Base-by-base conservation (phyloP, 768 basidiomycete genomes). In the Auriscalpium microsporum region DNA sequence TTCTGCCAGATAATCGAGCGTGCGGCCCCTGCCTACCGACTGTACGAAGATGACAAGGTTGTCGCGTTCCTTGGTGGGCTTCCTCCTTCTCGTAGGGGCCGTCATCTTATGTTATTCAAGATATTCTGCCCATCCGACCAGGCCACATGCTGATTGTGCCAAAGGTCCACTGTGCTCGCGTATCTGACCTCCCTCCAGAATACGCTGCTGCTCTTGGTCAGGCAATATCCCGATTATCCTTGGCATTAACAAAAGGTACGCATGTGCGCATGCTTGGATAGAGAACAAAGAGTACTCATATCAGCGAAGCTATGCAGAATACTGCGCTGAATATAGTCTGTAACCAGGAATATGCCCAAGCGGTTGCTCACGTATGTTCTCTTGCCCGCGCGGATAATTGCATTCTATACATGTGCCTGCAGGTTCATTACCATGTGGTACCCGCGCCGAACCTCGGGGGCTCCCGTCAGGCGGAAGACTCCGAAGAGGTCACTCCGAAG, bases 341-440 rank as follows among this genome's bases (percentile, higher is more conserved):
- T 62, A 88, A 88, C 64, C 86, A 89, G 64, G 86, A 87, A 67
- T 89, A 89, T 61, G 87, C 87, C 0, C 87, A 89, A 64, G 84
- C 83, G 4, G 84, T 89, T 8, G 82, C 81, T n/a, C 87, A 89
- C 71, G 86, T 86, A 58, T 56, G 80, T 7, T 10, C 48, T 28
- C 21, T 36, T 48, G 52, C 8, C 42, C 3, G 10, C n/a, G 45
- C n/a, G 5, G 13, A 8, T 45, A 5, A 46, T 53, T 50, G 13
- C 40, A 14, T 42, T 14, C 5, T 14, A 23, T 21, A 23, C 49
- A 19, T 37, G 21, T 21, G 23, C 37, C 7, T 23, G 8, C 55
- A 87, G 85, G 86, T 87, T 34, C 87, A 87, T 65, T 87, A 83
- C 64, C 87, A 89, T 66, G 76, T 89, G 50, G 82, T 89, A 53